Base-by-base conservation (phyloP, 2,329 filamentous ascomycete genomes). In the Thielaviopsis cerberus region DNA sequence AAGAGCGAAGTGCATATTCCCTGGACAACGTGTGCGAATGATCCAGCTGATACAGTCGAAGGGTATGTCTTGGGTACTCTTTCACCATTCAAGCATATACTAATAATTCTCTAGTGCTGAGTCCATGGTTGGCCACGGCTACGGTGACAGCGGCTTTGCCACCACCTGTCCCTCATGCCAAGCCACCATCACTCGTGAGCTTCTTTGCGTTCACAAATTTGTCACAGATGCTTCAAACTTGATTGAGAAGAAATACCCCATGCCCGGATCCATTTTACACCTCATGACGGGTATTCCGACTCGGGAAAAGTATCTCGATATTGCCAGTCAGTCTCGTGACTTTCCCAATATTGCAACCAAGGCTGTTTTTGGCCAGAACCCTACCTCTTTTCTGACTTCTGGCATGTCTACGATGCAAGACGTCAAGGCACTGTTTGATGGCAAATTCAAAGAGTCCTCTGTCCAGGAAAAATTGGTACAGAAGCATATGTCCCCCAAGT, bases 241-340 rank as follows among this genome's bases (percentile, higher is more conserved):
- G 0, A 63, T 79, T 3, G 60, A 67, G 2, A 63, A 73, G 3
- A 63, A 72, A 15, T 65, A 70, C 1, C 80, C 84, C 0, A 79
- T 90, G 73, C 81, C 83, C 0, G 85, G 86, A 1, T 88, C 85
- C 0, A 66, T 88, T 4, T 72, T 88, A 7, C 72, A 79, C 8
- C 66, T 74, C 0, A 66, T 69, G 1, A 72, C 64, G 0, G 85
- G 85, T 0, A 67, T 71, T 17, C 78, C 81, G 0, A 66, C 22
- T 11, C 27, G 20, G 20, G 13, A 51, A 3, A 13, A 53, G 22
- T 27, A 22, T 7, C 11, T 34, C 15, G 6, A 13, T 10, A 24
- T 24, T 23, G 41, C 41, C 20, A 45, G 11, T 20, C 48, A 23
- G 53, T 60, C 66, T 7, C 71, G 73, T 11, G 72, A 73, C 0